Conservation (phyloP, 495 filamentous ascomycete species). For the Endocarpon pusillum region DNA sequence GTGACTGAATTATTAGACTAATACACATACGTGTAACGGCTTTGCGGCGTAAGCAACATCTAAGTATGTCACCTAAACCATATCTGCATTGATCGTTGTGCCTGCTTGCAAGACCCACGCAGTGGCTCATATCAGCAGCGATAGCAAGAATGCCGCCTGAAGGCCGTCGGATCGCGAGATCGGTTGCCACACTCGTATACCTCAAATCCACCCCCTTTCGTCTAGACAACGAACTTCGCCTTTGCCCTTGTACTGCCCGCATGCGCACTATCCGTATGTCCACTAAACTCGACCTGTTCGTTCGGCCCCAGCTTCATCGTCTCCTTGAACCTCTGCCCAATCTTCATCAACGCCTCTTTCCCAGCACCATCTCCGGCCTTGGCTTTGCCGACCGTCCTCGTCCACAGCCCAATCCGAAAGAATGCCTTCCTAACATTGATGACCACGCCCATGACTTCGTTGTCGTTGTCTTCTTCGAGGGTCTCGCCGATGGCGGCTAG, state of each 20-base stretch:
- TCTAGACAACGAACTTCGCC: constrained; percentile 75
- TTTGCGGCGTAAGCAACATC: no score
- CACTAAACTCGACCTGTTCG: constrained; percentile 83
- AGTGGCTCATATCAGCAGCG: no score
- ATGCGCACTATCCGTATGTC: constrained; percentile 86
- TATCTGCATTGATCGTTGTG: no score
- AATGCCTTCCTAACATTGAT: constrained; percentile 97
- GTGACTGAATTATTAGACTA: no score
- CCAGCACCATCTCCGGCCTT: constrained; percentile 62
- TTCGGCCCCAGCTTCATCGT: constrained; percentile 56
- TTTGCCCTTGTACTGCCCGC: constrained; percentile 86
- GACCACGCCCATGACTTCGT: constrained; percentile 97
- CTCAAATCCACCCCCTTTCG: no score
- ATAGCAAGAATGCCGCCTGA: no score
- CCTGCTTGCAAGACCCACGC: no score
- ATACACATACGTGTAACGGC: no score
- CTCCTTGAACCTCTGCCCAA: constrained; percentile 82
- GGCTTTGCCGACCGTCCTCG: constrained; percentile 72
- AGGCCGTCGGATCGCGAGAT: no score
- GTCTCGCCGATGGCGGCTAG: constrained; percentile 94
- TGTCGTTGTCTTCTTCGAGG: constrained; percentile 76
- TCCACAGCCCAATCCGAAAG: constrained; percentile 91
- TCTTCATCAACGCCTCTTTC: constrained; percentile 61
- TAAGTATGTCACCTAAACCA: no score
- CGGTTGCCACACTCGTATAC: no score